These are phyloP conservation scores for Fusarium clavum DNA, from an alignment of 2,329 filamentous ascomycete genomes.

Conservation along the genomic window DNA sequence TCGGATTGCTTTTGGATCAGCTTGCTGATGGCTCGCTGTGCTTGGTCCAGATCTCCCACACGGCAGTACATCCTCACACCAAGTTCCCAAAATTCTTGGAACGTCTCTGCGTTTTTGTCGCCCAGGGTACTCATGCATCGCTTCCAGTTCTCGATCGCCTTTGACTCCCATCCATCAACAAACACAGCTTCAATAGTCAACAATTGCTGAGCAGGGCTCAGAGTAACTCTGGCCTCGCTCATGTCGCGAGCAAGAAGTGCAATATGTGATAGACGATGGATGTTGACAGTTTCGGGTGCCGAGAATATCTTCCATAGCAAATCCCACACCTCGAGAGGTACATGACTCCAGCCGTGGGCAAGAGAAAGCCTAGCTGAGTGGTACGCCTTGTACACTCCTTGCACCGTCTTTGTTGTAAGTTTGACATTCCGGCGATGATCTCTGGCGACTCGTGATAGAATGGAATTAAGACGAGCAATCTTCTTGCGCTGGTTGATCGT, in stretches of 20 bases:
- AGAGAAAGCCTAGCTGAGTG: constrained; percentile 59
- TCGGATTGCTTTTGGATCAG: constrained; percentile 64
- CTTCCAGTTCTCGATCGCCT: constrained; percentile 74
- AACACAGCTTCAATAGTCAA: constrained; percentile 77
- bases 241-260: constrained; percentile 74
- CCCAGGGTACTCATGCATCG: constrained; percentile 66
- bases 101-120: constrained; percentile 57
- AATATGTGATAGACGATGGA: constrained; percentile 70
- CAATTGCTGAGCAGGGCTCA: constrained; percentile 70
- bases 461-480: constrained; percentile 52
- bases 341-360: constrained; percentile 60
- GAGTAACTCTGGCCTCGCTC: constrained; percentile 64
- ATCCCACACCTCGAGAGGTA: constrained; percentile 73
- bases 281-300: constrained; percentile 60
- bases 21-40: constrained; percentile 65
- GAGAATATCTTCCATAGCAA: constrained; percentile 73
- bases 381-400: constrained; percentile 63
- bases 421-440: constrained; percentile 46
- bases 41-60: constrained; percentile 67
- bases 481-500: constrained; percentile 55
- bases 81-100: constrained; percentile 70
- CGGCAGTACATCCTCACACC: constrained; percentile 74
- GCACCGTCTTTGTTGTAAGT: constrained; percentile 52
- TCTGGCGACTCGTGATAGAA: constrained; percentile 46
- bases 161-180: constrained; percentile 67